Evolutionary conservation across 2,329 filamentous ascomycete genomes (phyloP), one percentile per base, ranked within the genome.

Genomic region (Talaromyces sp.): DNA sequence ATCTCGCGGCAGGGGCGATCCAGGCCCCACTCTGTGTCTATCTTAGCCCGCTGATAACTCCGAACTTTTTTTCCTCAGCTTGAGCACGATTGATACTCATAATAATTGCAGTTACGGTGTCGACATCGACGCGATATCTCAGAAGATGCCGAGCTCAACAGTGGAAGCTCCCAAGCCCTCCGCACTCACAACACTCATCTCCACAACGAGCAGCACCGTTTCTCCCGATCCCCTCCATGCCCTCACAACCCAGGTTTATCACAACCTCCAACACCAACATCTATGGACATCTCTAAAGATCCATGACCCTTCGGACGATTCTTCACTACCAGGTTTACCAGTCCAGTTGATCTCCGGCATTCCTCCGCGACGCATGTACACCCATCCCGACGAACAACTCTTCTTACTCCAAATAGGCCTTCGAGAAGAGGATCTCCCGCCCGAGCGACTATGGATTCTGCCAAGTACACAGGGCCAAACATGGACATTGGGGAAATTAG

Each of bases 181-280:
- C 11, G 71, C 77, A 15, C 68, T 79, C 41, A 73, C 72, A 19
- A 66, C 68, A 15, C 71, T 77, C 54, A 73, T 78, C 56, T 60
- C 69, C n/a, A 61, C 67, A 31, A 63, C 68, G 52, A 40, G 60
- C 39, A 61, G 63, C 36, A 61, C 65, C 39, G 61, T 7, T 5
- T 28, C 19, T 7, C 19, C 67, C 4, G 60, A 64, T 40, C 68
- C 73, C 5, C 61, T 66, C 58, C 65, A 70, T 64, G 73, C 80
- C 60, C 80, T 84, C 59, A 80, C 83, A 8, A 70, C 81, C 50
- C 82, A 86, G 69, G 77, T 85, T 64, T 76, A 81, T 51, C 84
- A 87, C 73, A 86, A 86, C 70, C 81, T 87, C 63, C 78, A 81
- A 67, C 76, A 84, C 70, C 83, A 86, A 67, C 84, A 87, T 69